These are phyloP conservation scores for Oryza meridionalis DNA, from an alignment of 176 grass and related monocot species.

Conservation along the genomic window DNA sequence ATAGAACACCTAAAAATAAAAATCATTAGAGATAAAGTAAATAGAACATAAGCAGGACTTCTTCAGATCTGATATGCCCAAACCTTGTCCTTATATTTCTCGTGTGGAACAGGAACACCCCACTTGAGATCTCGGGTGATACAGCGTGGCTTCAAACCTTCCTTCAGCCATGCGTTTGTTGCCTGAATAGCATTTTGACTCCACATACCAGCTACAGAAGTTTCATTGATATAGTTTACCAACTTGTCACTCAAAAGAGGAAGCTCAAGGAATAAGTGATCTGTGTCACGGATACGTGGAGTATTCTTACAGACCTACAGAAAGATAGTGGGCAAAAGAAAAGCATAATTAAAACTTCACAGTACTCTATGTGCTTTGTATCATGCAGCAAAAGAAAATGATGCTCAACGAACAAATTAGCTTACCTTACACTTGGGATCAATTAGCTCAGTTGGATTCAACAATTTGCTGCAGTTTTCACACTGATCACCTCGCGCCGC, in stretches of 20 bases:
- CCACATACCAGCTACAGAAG: conserved; percentile 86
- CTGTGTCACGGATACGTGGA: conserved; percentile 82
- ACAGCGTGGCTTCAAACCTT: conserved; percentile 89
- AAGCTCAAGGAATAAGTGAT: conserved; percentile 98
- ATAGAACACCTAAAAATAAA: conserved; percentile 84
- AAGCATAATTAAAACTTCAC: not conserved
- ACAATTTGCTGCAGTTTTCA: conserved; percentile 91
- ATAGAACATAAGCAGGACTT: conserved; percentile 27
- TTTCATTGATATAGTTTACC: conserved; percentile 82
- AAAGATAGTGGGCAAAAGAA: conserved; percentile 3
- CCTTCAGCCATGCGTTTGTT: conserved; percentile 97
- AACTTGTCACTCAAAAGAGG: conserved; percentile 79
- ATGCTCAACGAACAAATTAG: not conserved
- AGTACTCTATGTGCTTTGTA: not conserved
- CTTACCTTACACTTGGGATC: conserved; percentile 96
- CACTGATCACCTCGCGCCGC: conserved; percentile 90
- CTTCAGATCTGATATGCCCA: conserved; percentile 21
- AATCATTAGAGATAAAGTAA: conserved; percentile 9
- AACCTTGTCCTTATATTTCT: conserved; percentile 98
- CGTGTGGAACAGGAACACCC: conserved; percentile 93
- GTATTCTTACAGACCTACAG: conserved; percentile 75
- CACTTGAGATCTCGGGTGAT: conserved; percentile 99
- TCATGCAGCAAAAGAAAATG: conserved; percentile 11
- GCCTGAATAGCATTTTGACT: conserved; percentile 99
- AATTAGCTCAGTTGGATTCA: conserved; percentile 90